Percentiles rank a stretch among this genome's conserved stretches.
Conservation (phyloP, 176 grass and related monocot species). For the Elaeis guineensis region DNA sequence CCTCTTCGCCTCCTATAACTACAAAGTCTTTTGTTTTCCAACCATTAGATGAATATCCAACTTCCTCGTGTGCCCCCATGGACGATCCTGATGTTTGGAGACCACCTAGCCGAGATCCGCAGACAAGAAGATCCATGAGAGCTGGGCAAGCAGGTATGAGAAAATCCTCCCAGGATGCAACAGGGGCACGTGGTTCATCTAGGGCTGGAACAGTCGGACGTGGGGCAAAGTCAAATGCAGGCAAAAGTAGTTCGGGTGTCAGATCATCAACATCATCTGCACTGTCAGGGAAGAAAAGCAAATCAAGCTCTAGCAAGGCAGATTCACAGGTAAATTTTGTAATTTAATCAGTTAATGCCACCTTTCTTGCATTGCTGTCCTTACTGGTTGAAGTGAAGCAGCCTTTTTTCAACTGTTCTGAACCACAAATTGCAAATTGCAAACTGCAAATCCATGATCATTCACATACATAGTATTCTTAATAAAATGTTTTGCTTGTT, state of each 20-base stretch:
- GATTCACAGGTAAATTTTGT: constrained; percentile 54
- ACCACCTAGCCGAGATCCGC: constrained; percentile 49
- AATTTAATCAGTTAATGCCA: background rate
- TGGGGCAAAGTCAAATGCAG: constrained; percentile 47
- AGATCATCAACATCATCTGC: constrained; percentile 46
- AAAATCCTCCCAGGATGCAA: constrained; percentile 74
- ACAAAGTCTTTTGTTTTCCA: constrained; percentile 86
- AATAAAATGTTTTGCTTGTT: too few relatives aligned
- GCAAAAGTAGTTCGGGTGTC: constrained; percentile 34
- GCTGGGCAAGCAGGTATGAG: constrained; percentile 37
- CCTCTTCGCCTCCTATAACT: constrained; percentile 75
- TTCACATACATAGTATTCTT: too few relatives aligned
- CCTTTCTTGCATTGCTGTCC: background rate
- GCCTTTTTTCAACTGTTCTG: too few relatives aligned
- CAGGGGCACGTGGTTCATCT: constrained; percentile 65
- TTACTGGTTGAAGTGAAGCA: too few relatives aligned
- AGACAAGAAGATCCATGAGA: constrained; percentile 46
- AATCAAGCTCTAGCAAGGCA: constrained; percentile 54
- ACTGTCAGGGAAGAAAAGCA: constrained; percentile 59
- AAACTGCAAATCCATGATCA: too few relatives aligned
- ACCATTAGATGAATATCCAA: constrained; percentile 81
- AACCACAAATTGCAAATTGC: too few relatives aligned
- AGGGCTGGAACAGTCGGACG: constrained; percentile 52
- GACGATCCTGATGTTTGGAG: constrained; percentile 90
- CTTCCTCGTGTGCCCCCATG: constrained; percentile 49